Evolutionary conservation across 192 early-diverging fungal genomes (phyloP), one percentile per base, ranked within the genome.

Genomic region (Funneliformis geosporum): DNA sequence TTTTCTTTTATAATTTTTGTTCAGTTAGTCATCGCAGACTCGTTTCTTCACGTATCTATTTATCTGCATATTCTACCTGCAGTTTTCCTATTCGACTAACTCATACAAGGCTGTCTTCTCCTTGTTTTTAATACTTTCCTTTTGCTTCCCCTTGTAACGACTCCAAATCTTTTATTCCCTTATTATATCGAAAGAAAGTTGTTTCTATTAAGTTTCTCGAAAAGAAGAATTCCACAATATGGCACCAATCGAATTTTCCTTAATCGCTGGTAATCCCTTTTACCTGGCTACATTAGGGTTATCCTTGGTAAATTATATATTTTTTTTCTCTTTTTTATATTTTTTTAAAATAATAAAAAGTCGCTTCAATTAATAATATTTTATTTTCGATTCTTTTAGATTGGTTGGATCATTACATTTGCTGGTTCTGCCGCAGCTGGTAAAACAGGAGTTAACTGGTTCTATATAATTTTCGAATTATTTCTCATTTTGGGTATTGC

Each of bases 381-480:
- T 23, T 11, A 16, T 75, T 21, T 75, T n/a, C 9, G 60, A 38
- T 77, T 61, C 42, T 60, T 33, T 55, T 81, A 88, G 87, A 73
- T 79, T 44, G 87, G 87, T 21, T 88, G 87, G 87, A 43, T 88
- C 62, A 80, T 88, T 76, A 74, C 82, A 46, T 84, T 88, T 67
- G 61, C 83, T n/a, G 74, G 81, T 86, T 82, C 61, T 43, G 72
- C 23, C 33, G 83, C 27, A 64, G 84, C 23, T 0, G 14, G 40
- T 23, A 4, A 8, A 7, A 61, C 69, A 28, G 67, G 69, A 27
- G 43, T 82, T 11, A 38, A 73, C 33, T 88, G 87, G 87, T 86
- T 86, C 60, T 73, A 76, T 23, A 78, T 86, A 62, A 78, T 86
- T 69, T 88, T 81, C 78, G 82, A 88, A 59, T 78, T 88, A 47